phyloP scores from a whole-genome alignment of 2,329 filamentous ascomycete species.

The Chaetomium olivaceum region DNA sequence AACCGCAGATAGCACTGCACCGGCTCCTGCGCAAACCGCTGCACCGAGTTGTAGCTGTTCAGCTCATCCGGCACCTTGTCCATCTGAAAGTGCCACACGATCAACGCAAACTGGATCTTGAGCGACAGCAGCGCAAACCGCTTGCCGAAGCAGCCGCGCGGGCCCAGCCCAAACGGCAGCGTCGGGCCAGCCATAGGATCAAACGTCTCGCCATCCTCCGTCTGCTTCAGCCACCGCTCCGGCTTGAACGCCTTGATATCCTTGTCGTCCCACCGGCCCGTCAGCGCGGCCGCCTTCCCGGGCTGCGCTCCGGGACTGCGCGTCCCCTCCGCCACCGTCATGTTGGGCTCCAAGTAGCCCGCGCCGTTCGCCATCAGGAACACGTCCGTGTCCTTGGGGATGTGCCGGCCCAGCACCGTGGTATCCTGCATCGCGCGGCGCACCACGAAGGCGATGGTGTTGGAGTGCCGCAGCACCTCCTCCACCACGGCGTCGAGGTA shows the following conservation, averaged over 20 bases:
- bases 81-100: background rate
- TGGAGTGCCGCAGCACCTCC: background rate
- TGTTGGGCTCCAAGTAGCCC: background rate
- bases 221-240: background rate
- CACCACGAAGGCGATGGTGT: conserved; percentile 32
- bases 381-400: background rate
- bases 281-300: conserved; percentile 29
- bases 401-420: background rate
- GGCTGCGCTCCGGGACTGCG: background rate
- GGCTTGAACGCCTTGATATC: background rate
- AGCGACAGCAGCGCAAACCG: background rate
- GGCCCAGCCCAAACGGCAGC: background rate
- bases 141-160: background rate
- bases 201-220: background rate
- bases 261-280: conserved; percentile 19
- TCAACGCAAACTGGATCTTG: background rate
- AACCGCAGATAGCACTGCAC: conserved; percentile 36
- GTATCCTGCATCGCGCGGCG: conserved; percentile 26
- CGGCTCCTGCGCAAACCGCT: conserved; percentile 39
- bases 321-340: background rate
- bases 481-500: background rate
- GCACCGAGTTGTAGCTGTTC: conserved; percentile 29
- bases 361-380: background rate
- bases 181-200: background rate
- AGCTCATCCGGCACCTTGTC: background rate